Conservation (phyloP, 495 filamentous ascomycete species). For the Parathielavia hyrcaniae region DNA sequence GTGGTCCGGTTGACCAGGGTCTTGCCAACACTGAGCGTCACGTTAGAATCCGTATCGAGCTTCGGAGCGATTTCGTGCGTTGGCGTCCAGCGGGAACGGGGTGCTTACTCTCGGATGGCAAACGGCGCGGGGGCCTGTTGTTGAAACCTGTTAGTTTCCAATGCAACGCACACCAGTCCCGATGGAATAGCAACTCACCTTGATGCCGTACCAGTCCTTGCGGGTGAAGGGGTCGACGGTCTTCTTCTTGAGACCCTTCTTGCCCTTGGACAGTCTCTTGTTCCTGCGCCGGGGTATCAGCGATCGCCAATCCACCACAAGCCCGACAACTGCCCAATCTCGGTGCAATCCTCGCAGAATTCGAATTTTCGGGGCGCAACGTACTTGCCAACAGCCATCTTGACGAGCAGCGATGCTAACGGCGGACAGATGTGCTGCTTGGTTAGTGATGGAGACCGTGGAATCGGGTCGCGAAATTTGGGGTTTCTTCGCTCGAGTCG, state of each 20-base stretch:
- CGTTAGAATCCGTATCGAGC: constrained; percentile 31
- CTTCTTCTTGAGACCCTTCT: constrained; percentile 99
- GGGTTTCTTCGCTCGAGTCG: constrained; percentile 29
- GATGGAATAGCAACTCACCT: constrained; percentile 52
- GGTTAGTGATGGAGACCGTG: constrained; percentile 35
- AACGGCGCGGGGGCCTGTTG: constrained; percentile 87
- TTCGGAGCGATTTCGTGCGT: constrained; percentile 12
- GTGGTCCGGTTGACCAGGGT: constrained; percentile 98
- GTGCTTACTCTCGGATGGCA: constrained; percentile 89
- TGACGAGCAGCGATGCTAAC: constrained; percentile 48
- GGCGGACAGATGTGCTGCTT: constrained; percentile 30
- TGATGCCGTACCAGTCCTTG: constrained; percentile 98
- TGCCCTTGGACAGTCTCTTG: constrained; percentile 99
- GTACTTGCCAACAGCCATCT: constrained; percentile 92
- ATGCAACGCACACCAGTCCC: neutral
- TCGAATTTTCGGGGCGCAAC: constrained; percentile 34
- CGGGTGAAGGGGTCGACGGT: constrained; percentile 92
- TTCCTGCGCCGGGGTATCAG: constrained; percentile 66
- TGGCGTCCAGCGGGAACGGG: constrained; percentile 14
- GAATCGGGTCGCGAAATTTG: constrained; percentile 33
- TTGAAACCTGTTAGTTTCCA: constrained; percentile 20
- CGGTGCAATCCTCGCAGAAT: constrained; percentile 17
- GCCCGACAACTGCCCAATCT: constrained; percentile 6
- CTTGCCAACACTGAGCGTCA: constrained; percentile 79
- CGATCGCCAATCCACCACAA: constrained; percentile 20